Evolutionary conservation across 2,329 filamentous ascomycete species (phyloP).

Genomic region (Nigrospora sphaerica): DNA sequence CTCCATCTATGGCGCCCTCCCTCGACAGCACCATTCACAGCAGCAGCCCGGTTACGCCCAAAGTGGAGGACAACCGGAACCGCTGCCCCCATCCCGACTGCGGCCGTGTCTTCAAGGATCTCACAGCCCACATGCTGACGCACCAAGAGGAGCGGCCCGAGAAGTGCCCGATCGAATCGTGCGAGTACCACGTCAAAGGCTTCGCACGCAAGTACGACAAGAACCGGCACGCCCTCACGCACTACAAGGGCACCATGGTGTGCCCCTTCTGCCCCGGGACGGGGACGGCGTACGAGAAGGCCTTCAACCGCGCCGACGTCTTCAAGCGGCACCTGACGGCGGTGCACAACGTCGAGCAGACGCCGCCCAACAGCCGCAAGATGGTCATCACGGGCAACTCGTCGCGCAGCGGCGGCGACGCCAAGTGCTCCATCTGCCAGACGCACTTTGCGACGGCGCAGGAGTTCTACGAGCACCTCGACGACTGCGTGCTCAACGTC

Average conservation of each 20-base stretch:
- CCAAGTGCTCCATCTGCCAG: constrained; percentile 85
- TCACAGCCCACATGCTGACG: constrained; percentile 91
- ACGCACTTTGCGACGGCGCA: constrained; percentile 76
- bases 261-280: constrained; percentile 91
- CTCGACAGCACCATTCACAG: constrained; percentile 23
- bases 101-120: constrained; percentile 79
- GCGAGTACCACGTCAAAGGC: constrained; percentile 87
- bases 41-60: constrained; percentile 21
- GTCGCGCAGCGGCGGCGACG: constrained; percentile 45
- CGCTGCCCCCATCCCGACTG: constrained; percentile 80
- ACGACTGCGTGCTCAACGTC: constrained; percentile 55
- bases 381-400: constrained; percentile 31
- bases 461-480: constrained; percentile 95
- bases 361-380: constrained; percentile 84
- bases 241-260: constrained; percentile 97
- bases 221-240: constrained; percentile 87
- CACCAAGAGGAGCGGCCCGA: constrained; percentile 87
- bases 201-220: constrained; percentile 96
- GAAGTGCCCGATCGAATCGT: constrained; percentile 88
- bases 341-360: constrained; percentile 89
- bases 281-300: constrained; percentile 85
- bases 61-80: constrained; percentile 24
- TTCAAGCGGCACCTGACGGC: constrained; percentile 92
- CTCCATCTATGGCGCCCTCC: constrained; percentile 22
- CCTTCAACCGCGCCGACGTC: constrained; percentile 90